Evolutionary conservation across 2,329 filamentous ascomycete genomes (phyloP).

Genomic region (Chalaropsis ovoidea): DNA sequence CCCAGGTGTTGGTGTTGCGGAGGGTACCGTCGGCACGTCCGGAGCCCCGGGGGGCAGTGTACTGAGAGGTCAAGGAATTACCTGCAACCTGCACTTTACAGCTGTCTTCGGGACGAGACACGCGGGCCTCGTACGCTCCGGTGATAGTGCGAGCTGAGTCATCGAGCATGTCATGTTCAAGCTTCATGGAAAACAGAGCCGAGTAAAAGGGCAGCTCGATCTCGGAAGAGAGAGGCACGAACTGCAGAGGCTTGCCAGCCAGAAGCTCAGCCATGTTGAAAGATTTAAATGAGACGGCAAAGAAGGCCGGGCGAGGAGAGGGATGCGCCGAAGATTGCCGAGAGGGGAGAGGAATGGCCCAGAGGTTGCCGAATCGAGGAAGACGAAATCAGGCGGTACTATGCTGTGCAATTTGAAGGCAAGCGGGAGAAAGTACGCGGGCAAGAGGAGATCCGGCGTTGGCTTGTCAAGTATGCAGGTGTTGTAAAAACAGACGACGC

Average conservation of each 20-base stretch:
- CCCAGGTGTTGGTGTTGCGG: constrained; percentile 90
- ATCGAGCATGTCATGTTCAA: constrained; percentile 94
- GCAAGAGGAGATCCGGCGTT: too few relatives aligned
- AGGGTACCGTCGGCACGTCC: constrained; percentile 87
- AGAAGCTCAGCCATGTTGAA: constrained; percentile 24
- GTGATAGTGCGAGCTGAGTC: constrained; percentile 80
- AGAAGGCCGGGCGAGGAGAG: not conserved
- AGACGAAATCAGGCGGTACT: too few relatives aligned
- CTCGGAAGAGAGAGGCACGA: constrained; percentile 83
- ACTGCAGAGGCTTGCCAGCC: constrained; percentile 42
- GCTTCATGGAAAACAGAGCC: constrained; percentile 81
- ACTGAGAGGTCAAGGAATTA: constrained; percentile 57
- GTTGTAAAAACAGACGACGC: too few relatives aligned
- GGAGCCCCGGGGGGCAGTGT: constrained; percentile 56
- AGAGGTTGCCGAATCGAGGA: too few relatives aligned
- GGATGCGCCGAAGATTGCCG: too few relatives aligned
- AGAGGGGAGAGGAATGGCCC: not conserved
- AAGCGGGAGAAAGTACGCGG: too few relatives aligned
- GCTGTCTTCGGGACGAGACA: constrained; percentile 62
- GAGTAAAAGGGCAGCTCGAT: constrained; percentile 94
- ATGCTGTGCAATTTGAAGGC: too few relatives aligned
- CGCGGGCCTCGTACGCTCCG: constrained; percentile 78
- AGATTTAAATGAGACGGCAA: not conserved
- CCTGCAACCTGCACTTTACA: constrained; percentile 85
- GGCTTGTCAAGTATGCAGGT: too few relatives aligned